Conservation (phyloP, 1,284 basidiomycete species). For the Volvariella surrecta region DNA sequence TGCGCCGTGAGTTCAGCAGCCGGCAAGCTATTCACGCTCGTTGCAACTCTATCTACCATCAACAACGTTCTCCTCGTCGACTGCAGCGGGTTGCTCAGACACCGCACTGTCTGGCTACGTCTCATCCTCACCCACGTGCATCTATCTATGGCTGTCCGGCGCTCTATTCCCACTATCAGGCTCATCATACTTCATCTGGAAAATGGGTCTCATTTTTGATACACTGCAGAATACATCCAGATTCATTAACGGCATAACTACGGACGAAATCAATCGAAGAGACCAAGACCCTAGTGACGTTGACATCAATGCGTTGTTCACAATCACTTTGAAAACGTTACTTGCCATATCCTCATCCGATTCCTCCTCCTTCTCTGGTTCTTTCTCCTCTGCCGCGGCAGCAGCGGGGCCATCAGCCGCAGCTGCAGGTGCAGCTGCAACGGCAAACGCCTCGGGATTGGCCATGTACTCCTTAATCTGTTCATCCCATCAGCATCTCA, state of each 20-base stretch:
- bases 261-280: constrained; percentile 67
- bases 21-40: too few relatives aligned
- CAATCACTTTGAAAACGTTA: constrained; percentile 5
- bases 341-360: constrained; percentile 74
- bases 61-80: too few relatives aligned
- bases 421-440: constrained; percentile 56
- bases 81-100: too few relatives aligned
- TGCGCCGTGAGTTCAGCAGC: too few relatives aligned
- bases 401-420: constrained; percentile 43
- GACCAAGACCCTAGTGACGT: constrained; percentile 61
- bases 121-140: too few relatives aligned
- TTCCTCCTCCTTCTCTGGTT: constrained; percentile 67
- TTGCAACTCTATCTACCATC: too few relatives aligned
- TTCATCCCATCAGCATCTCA: constrained; percentile 17
- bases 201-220: too few relatives aligned
- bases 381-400: constrained; percentile 55
- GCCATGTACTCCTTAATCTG: constrained; percentile 95
- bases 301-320: constrained; percentile 1
- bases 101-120: too few relatives aligned
- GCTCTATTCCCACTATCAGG: too few relatives aligned
- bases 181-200: not conserved
- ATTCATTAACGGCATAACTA: constrained; percentile 13
- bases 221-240: constrained; percentile 7
- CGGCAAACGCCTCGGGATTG: constrained; percentile 95
- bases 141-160: too few relatives aligned